These are phyloP conservation scores for Isoetes engelmannii DNA, from an alignment of 83 land plant species.

Conservation along the genomic window DNA sequence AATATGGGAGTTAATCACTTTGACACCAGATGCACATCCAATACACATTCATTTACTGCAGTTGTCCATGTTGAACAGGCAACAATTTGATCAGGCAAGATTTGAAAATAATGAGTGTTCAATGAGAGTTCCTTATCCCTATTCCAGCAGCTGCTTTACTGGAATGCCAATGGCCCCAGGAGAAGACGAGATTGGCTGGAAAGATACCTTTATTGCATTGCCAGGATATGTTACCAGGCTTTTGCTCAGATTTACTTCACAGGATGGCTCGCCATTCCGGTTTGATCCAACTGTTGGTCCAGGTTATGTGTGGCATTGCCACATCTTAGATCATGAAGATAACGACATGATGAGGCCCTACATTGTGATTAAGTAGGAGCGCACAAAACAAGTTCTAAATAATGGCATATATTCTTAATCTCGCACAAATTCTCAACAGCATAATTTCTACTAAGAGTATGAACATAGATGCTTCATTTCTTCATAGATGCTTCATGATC, in stretches of 20 bases:
- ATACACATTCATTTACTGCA: too few relatives aligned
- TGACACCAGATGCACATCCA: too few relatives aligned
- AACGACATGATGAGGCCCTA: constrained; percentile 6
- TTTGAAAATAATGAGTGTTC: neutral
- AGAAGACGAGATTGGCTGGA: neutral
- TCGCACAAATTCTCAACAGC: too few relatives aligned
- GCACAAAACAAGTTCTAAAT: too few relatives aligned
- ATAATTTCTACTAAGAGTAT: too few relatives aligned
- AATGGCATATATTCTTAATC: too few relatives aligned
- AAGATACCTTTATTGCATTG: neutral
- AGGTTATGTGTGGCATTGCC: constrained; percentile 4
- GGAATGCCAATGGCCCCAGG: neutral
- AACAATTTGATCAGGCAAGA: too few relatives aligned
- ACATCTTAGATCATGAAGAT: constrained; percentile 6
- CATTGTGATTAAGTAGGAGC: neutral
- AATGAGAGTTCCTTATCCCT: neutral
- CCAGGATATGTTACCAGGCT: neutral
- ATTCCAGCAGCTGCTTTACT: neutral
- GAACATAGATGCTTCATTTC: too few relatives aligned
- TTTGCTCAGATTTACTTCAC: neutral
- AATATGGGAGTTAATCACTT: too few relatives aligned
- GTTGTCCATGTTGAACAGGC: too few relatives aligned
- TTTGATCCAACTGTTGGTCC: constrained; percentile 8
- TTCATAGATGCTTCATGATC: too few relatives aligned
- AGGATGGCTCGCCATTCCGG: neutral